phyloP scores from a whole-genome alignment of 106 monocot genomes.

The Allium fistulosum region DNA sequence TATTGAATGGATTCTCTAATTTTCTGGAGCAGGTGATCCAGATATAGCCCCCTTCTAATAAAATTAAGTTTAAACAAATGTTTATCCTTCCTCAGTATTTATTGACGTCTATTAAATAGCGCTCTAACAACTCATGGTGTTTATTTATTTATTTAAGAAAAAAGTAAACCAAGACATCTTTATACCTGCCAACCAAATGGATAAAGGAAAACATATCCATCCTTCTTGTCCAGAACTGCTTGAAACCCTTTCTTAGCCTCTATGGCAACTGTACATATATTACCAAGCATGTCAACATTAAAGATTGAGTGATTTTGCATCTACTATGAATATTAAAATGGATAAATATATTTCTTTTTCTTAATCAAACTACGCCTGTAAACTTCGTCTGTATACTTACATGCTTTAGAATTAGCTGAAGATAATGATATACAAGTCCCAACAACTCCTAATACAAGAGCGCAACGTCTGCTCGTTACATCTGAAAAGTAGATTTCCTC shows the following conservation, averaged over 20 bases:
- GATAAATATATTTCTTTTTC: neutral
- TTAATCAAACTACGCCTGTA: constrained; percentile 2
- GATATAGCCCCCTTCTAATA: too few relatives aligned
- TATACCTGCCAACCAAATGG: constrained; percentile 95
- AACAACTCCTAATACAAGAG: constrained; percentile 28
- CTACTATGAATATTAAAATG: neutral
- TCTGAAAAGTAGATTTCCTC: constrained; percentile 19
- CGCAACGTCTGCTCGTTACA: constrained; percentile 33
- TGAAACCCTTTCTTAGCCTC: constrained; percentile 88
- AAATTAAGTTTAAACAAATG: too few relatives aligned
- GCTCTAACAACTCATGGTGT: too few relatives aligned
- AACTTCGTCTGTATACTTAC: constrained; percentile 29
- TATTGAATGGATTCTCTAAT: too few relatives aligned
- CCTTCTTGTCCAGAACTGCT: constrained; percentile 63
- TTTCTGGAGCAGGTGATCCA: too few relatives aligned
- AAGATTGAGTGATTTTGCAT: neutral
- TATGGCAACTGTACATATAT: constrained; percentile 56
- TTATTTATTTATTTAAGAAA: too few relatives aligned
- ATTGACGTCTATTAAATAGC: too few relatives aligned
- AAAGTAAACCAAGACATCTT: too few relatives aligned
- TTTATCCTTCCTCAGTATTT: too few relatives aligned
- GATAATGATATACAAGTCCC: constrained; percentile 21
- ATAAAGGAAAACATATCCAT: constrained; percentile 84
- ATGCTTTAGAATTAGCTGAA: constrained; percentile 31
- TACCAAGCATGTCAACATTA: too few relatives aligned